Conservation (phyloP, 495 filamentous ascomycete species). For the Penicillium cinerascens region DNA sequence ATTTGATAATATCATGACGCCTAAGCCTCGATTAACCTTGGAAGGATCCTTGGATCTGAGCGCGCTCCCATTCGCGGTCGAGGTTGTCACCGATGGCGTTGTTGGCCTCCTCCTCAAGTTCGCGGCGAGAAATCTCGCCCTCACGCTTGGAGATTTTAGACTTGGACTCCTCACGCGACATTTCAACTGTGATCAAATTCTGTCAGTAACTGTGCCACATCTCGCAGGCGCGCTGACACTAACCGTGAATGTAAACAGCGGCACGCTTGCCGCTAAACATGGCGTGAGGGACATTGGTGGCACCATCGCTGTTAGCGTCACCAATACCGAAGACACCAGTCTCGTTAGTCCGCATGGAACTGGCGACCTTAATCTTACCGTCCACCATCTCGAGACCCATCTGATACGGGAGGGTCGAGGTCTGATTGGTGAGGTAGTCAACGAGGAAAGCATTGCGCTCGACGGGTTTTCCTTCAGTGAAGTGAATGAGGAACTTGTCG, state of each 20-base stretch:
- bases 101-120: constrained; percentile 30
- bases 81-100: constrained; percentile 32
- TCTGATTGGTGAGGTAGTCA: constrained; percentile 47
- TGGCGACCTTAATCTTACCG: constrained; percentile 31
- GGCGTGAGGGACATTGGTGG: constrained; percentile 58
- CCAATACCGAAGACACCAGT: constrained; percentile 53
- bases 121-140: constrained; percentile 15
- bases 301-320: constrained; percentile 54
- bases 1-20: too few relatives aligned
- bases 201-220: too few relatives aligned
- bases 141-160: constrained; percentile 33
- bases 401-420: constrained; percentile 27
- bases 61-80: constrained; percentile 17
- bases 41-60: too few relatives aligned
- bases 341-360: constrained; percentile 43
- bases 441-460: constrained; percentile 49
- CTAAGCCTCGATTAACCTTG: too few relatives aligned
- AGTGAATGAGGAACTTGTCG: constrained; percentile 54
- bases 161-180: constrained; percentile 31
- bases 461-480: constrained; percentile 42
- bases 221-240: too few relatives aligned
- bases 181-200: too few relatives aligned
- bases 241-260: constrained; percentile 30
- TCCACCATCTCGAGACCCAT: constrained; percentile 42
- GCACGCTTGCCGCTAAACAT: constrained; percentile 47